phyloP scores from a whole-genome alignment of 140 eudicot species.

The Senecio squalidus region DNA sequence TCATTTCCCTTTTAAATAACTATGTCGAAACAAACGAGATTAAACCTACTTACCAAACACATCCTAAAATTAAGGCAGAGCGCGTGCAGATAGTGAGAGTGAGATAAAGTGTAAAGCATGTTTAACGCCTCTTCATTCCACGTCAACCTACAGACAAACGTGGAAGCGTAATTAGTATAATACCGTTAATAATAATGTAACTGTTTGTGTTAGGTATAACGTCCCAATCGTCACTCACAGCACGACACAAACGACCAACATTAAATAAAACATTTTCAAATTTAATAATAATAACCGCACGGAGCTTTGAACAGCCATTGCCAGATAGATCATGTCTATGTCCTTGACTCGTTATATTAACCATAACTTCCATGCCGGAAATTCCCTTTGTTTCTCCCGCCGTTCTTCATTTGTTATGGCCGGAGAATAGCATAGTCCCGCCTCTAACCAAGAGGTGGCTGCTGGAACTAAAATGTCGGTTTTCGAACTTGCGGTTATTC shows the following conservation, averaged over 20 bases:
- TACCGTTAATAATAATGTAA: slow-evolving; percentile 7
- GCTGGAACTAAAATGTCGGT: slow-evolving; percentile 34
- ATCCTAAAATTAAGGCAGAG: no score
- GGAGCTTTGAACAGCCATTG: slow-evolving; percentile 23
- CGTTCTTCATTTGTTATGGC: slow-evolving; percentile 46
- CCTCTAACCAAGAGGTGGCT: slow-evolving; percentile 27
- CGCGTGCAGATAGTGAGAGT: slow-evolving; percentile 14
- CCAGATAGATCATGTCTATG: slow-evolving; percentile 4
- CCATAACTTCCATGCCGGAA: slow-evolving; percentile 32
- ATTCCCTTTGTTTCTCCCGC: slow-evolving; percentile 35
- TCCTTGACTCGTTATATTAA: slow-evolving; percentile 35
- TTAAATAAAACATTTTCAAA: neutral
- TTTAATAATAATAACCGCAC: neutral
- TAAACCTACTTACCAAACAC: no score
- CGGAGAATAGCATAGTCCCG: slow-evolving; percentile 30
- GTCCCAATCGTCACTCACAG: slow-evolving; percentile 53
- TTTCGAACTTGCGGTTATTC: slow-evolving; percentile 8
- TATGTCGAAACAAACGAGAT: no score
- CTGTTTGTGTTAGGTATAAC: slow-evolving; percentile 44
- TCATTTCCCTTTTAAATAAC: no score
- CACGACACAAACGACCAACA: slow-evolving; percentile 28
- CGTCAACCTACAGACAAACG: slow-evolving; percentile 16
- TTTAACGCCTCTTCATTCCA: slow-evolving; percentile 22
- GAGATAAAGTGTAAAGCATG: slow-evolving; percentile 3
- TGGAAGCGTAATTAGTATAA: slow-evolving; percentile 2